Evolutionary conservation across 176 grass and related monocot species (phyloP), one percentile per base, ranked within the genome.

Genomic region (maize (Zea mays)): DNA sequence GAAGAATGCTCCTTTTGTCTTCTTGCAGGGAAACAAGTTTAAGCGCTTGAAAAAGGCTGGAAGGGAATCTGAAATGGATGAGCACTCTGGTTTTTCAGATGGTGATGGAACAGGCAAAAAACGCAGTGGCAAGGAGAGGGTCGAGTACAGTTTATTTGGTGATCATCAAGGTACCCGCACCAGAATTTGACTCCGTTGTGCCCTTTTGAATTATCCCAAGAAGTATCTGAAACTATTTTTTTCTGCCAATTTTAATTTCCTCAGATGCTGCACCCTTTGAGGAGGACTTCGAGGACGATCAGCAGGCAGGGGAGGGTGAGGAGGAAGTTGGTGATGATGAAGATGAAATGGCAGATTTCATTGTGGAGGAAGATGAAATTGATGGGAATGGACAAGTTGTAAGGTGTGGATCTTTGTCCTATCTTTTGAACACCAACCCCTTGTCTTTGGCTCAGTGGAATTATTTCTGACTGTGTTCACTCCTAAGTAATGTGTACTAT

Each of bases 281-380:
- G 62, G 96, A 99, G 59, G 96, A 99, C 81, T 74, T 85, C 0
- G 96, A 93, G 61, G 92, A 96, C 10, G 92, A 90, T 55, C 88
- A 73, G 46, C 88, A 87, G 72, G 85, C 69, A 78, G 90, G 93
- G 35, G 92, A 94, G 70, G 81, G 64, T 71, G 87, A 86, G 44
- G 78, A 86, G 49, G 78, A 86, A 7, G 88, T 79, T 6, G 88
- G 87, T 48, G 96, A 99, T 27, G 94, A 97, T 17, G 91, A 90
- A 38, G 91, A 97, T 96, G 92, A 99, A 88, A 99, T 99, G 96
- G 90, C 84, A 13, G 92, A 84, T 60, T 99, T 99, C 72, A 99
- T 99, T 62, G 96, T 99, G 1, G 96, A 99, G 13, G 96, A 99
- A 84, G 92, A 95, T 51, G 96, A 95, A 75, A 76, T 99, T 10